A percentile compares a stretch with the other conserved stretches of the same genome.
phyloP scores from a whole-genome alignment of 352 stramenopile species.

The Globisporangium acanthophoron region DNA sequence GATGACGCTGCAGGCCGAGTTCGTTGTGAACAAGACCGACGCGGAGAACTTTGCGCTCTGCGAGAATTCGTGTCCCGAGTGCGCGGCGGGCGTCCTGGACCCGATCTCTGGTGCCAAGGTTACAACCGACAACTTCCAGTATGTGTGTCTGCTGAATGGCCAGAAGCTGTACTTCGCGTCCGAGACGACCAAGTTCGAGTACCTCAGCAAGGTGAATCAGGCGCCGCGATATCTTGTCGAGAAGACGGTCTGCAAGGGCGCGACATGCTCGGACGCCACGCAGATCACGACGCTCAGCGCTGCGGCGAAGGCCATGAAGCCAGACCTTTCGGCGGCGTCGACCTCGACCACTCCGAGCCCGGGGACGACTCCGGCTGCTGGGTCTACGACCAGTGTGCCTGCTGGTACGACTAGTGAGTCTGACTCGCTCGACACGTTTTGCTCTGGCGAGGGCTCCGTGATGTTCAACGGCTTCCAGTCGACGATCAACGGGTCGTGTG shows the following conservation, averaged over 20 bases:
- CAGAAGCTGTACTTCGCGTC: slow-evolving; percentile 87
- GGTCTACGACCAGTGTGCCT: slow-evolving; percentile 9
- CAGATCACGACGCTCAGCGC: slow-evolving; percentile 53
- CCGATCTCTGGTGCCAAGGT: slow-evolving; percentile 56
- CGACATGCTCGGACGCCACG: slow-evolving; percentile 50
- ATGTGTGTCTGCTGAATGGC: slow-evolving; percentile 63
- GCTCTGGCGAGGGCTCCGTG: slow-evolving; percentile 57
- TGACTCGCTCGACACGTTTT: slow-evolving; percentile 29
- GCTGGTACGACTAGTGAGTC: slow-evolving; percentile 14
- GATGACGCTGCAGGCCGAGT: slow-evolving; percentile 25
- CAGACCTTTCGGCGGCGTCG: slow-evolving; percentile 14
- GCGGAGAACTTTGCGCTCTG: slow-evolving; percentile 31
- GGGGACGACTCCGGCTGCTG: slow-evolving; percentile 15
- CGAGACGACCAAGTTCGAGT: slow-evolving; percentile 54
- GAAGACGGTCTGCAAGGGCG: slow-evolving; percentile 43
- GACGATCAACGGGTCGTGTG: slow-evolving; percentile 63
- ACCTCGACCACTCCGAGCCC: slow-evolving; percentile 13
- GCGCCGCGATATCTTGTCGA: slow-evolving; percentile 44
- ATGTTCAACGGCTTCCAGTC: slow-evolving; percentile 85
- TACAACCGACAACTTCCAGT: slow-evolving; percentile 55
- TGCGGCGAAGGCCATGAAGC: slow-evolving; percentile 34
- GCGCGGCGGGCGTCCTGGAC: slow-evolving; percentile 41
- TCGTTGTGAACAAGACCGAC: slow-evolving; percentile 41
- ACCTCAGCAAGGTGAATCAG: slow-evolving; percentile 53
- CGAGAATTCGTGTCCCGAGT: slow-evolving; percentile 34